Evolutionary conservation across 495 filamentous ascomycete species (phyloP), one percentile per base, ranked within the genome.

Genomic region (Geoglossum glabrum): DNA sequence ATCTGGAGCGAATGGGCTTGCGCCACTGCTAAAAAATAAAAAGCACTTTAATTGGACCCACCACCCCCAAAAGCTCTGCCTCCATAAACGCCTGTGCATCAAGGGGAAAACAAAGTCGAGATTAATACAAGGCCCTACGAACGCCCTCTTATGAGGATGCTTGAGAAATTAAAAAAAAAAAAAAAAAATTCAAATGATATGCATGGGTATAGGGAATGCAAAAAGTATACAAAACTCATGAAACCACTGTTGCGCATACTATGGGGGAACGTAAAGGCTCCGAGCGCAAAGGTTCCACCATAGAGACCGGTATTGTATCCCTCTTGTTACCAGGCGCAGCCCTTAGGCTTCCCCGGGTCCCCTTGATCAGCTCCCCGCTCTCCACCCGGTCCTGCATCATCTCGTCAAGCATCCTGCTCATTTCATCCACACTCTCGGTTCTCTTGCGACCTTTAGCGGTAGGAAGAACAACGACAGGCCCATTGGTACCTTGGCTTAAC

Each of bases 381-480:
- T 88, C 84, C 54, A 90, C 84, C 23, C 84, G 80, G 64, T 87
- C 83, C 67, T 87, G 85, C 59, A 95, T 92, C 89, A 95, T 95
- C 68, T 92, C 85, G 61, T 95, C 88, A 31, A 95, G 76, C 70
- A 95, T 87, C 50, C 80, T 76, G 56, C 85, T 92, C 76, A 94
- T 85, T 67, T 94, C 87, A 61, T 92, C 86, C 49, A 90, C 81
- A 59, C 85, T 84, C 73, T 78, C 82, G 28, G 56, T 59, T 46
- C 77, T 77, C 59, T 80, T 76, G 19, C 43, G 26, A 9, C 28
- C 27, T 47, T 31, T 50, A 21, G 25, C n/a, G 9, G 57, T 54
- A 26, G 57, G 45, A 30, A 59, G n/a, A 52, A 61, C 51, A 25
- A 13, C 38, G n/a, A 57, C 58, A 2, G 61, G 59, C 19, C 26